Conservation (phyloP, 495 filamentous ascomycete species). For the Trichoderma reesei region DNA sequence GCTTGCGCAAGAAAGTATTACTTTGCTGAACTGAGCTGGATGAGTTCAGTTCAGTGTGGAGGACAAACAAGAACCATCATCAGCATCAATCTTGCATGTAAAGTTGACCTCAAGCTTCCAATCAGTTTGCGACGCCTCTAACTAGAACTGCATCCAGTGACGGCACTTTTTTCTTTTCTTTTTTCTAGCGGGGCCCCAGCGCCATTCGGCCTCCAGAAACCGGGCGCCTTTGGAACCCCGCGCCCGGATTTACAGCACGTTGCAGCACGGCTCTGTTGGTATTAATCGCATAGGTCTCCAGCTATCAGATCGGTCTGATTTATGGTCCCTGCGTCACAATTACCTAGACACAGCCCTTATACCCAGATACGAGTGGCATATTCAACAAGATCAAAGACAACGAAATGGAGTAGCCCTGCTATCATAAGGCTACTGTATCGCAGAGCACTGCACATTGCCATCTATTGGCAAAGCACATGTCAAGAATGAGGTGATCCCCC, state of each 20-base stretch:
- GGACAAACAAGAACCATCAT: neutral
- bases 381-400: too few species aligned
- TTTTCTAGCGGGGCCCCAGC: neutral
- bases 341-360: too few species aligned
- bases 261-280: neutral
- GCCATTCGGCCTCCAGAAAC: neutral
- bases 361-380: too few species aligned
- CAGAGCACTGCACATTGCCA: too few species aligned
- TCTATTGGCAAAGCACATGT: too few species aligned
- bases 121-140: neutral
- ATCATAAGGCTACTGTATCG: too few species aligned
- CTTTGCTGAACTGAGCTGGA: neutral
- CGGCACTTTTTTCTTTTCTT: too few species aligned
- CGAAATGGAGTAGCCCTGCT: too few species aligned
- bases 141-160: neutral
- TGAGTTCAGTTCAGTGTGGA: neutral
- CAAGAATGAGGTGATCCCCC: too few species aligned
- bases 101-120: neutral
- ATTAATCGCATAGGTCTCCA: neutral
- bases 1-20: neutral
- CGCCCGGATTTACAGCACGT: neutral
- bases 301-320: too few species aligned
- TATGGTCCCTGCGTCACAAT: too few species aligned
- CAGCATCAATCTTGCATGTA: neutral
- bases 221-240: neutral